Conservation (phyloP, 805 yeast species). For the Hanseniaspora lindneri region DNA sequence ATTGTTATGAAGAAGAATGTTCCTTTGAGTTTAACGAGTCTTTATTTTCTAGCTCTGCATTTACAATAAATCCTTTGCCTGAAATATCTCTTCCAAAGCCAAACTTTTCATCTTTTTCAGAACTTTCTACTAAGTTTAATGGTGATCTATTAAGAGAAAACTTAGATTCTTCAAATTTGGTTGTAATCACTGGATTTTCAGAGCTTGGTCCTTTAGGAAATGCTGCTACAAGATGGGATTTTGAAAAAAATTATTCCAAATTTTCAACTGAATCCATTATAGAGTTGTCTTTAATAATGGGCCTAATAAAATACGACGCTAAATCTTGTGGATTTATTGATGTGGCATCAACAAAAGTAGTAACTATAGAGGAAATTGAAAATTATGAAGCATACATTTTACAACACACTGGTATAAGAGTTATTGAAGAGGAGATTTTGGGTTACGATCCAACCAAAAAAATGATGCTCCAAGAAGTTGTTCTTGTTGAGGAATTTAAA, state of each 20-base stretch:
- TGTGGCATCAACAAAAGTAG: slow-evolving; percentile 61
- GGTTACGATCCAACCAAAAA: slow-evolving; percentile 79
- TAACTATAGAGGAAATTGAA: slow-evolving; percentile 51
- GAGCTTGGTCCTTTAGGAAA: slow-evolving; percentile 94
- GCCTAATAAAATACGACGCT: slow-evolving; percentile 53
- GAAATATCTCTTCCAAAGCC: slow-evolving; percentile 54
- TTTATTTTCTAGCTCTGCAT: too few species aligned
- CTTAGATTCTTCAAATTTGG: slow-evolving; percentile 64
- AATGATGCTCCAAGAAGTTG: slow-evolving; percentile 70
- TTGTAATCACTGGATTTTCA: slow-evolving; percentile 79
- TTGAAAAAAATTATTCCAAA: slow-evolving; percentile 64
- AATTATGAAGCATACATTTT: slow-evolving; percentile 60
- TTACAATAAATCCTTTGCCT: not conserved
- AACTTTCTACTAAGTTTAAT: slow-evolving; percentile 40
- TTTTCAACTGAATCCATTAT: slow-evolving; percentile 80
- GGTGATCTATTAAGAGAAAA: slow-evolving; percentile 51
- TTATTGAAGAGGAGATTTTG: slow-evolving; percentile 42
- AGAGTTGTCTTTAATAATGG: slow-evolving; percentile 94
- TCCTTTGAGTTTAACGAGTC: too few species aligned
- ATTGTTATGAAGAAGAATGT: not conserved
- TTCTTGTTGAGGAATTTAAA: slow-evolving; percentile 74
- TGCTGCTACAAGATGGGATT: slow-evolving; percentile 86
- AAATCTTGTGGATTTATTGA: slow-evolving; percentile 61
- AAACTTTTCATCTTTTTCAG: slow-evolving; percentile 46
- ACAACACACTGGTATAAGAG: slow-evolving; percentile 72